Evolutionary conservation across 768 basidiomycete genomes (phyloP).

Genomic region (Myochromella boudieri): DNA sequence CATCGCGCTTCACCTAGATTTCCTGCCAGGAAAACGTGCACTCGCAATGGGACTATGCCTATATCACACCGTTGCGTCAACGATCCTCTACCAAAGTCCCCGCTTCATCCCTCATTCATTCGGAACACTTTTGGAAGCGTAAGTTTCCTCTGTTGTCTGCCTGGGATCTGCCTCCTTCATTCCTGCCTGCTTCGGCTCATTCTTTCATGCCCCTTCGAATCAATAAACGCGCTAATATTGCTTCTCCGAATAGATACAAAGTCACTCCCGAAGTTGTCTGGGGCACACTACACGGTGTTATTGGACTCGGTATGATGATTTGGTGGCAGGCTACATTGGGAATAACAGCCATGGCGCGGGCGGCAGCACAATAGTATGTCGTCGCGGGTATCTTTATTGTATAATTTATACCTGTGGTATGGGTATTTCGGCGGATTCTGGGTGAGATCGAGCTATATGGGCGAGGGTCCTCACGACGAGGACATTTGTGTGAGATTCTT

Average conservation of each 20-base stretch:
- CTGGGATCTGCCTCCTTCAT: no score
- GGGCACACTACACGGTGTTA: conserved; percentile 70
- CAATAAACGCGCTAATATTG: neutral
- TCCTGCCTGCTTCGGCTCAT: no score
- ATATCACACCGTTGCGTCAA: conserved; percentile 74
- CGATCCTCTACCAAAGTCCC: conserved; percentile 72
- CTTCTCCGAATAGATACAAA: conserved; percentile 40
- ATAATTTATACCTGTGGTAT: neutral
- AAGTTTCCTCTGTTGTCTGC: no score
- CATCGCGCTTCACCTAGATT: conserved; percentile 46
- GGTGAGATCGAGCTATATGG: neutral
- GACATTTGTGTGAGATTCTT: no score
- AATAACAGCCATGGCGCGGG: conserved; percentile 41
- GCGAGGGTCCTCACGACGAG: no score
- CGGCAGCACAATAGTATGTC: neutral
- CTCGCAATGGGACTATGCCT: conserved; percentile 73
- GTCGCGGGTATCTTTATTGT: neutral
- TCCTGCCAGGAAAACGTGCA: conserved; percentile 83
- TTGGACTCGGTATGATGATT: conserved; percentile 68
- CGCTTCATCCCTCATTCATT: conserved; percentile 78
- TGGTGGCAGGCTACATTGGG: conserved; percentile 84
- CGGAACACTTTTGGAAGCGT: conserved; percentile 62
- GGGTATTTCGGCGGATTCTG: neutral
- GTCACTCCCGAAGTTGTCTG: conserved; percentile 73
- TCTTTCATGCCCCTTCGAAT: no score